Evolutionary conservation across 139 green algal genomes (phyloP).

Genomic region (Auxenochlorella pyrenoidosa): DNA sequence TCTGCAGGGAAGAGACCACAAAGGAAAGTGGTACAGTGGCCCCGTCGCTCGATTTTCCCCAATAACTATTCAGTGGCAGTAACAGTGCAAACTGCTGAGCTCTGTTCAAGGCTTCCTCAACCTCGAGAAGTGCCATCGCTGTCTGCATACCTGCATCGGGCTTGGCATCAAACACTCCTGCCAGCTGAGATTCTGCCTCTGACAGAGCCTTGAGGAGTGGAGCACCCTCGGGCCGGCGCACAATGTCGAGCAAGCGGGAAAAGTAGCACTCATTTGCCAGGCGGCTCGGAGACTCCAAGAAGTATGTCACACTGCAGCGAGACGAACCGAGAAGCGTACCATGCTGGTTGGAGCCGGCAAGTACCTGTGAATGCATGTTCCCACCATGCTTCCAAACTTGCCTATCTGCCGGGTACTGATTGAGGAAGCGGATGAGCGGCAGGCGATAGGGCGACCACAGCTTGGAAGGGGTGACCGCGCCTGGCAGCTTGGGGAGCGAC

Average conservation of each 20-base stretch:
- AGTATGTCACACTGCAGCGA: slow-evolving; percentile 70
- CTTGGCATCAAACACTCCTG: not conserved
- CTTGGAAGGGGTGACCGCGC: slow-evolving; percentile 56
- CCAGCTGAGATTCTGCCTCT: not conserved
- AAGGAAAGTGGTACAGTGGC: too few relatives aligned
- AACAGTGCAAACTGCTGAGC: too few relatives aligned
- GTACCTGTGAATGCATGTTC: not conserved
- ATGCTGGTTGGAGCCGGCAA: too few relatives aligned
- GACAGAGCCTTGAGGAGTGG: slow-evolving; percentile 70
- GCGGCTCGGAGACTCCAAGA: slow-evolving; percentile 65
- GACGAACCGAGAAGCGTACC: not conserved
- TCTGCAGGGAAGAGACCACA: slow-evolving; percentile 8
- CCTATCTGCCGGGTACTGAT: slow-evolving; percentile 70
- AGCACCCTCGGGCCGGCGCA: slow-evolving; percentile 66
- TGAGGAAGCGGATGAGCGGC: slow-evolving; percentile 89
- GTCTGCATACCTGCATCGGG: not conserved
- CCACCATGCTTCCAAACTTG: not conserved
- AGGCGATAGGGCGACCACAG: slow-evolving; percentile 84
- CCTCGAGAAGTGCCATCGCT: not conserved
- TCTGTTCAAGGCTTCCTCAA: too few relatives aligned
- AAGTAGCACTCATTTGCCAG: slow-evolving; percentile 80
- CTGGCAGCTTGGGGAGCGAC: slow-evolving; percentile 67
- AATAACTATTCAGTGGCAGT: too few relatives aligned
- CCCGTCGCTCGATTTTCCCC: too few relatives aligned
- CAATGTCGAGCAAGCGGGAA: slow-evolving; percentile 84